Evolutionary conservation across 306 rosid genomes (phyloP).

Genomic region (Ammopiptanthus mongolicus): DNA sequence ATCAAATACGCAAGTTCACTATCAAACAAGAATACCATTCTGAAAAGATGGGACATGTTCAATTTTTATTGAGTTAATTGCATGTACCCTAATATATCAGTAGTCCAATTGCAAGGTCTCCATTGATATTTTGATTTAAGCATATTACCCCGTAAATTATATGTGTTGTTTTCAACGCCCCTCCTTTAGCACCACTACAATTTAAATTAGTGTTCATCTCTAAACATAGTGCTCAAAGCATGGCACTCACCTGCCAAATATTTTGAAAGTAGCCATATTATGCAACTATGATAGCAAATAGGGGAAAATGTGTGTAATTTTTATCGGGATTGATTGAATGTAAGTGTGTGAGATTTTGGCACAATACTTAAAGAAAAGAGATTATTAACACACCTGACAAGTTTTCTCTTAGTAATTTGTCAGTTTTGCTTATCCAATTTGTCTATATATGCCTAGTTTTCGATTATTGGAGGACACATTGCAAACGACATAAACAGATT

Average conservation of each 20-base stretch:
- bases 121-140: background rate
- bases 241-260: background rate
- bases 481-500: background rate
- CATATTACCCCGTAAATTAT: background rate
- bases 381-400: background rate
- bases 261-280: too few relatives aligned
- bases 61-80: background rate
- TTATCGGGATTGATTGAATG: too few relatives aligned
- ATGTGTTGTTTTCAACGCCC: background rate
- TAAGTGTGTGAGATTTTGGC: background rate
- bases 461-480: background rate
- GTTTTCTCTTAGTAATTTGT: background rate
- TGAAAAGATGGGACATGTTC: background rate
- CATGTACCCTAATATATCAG: background rate
- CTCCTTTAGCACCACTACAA: background rate
- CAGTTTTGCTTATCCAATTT: background rate
- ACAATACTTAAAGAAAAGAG: background rate
- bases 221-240: background rate
- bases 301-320: background rate
- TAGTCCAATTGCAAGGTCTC: background rate
- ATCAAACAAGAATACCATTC: background rate
- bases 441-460: background rate
- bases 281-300: background rate
- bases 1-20: background rate
- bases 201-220: background rate